Base-by-base conservation (phyloP, 2,329 filamentous ascomycete species). In the Beauveria caledonica region DNA sequence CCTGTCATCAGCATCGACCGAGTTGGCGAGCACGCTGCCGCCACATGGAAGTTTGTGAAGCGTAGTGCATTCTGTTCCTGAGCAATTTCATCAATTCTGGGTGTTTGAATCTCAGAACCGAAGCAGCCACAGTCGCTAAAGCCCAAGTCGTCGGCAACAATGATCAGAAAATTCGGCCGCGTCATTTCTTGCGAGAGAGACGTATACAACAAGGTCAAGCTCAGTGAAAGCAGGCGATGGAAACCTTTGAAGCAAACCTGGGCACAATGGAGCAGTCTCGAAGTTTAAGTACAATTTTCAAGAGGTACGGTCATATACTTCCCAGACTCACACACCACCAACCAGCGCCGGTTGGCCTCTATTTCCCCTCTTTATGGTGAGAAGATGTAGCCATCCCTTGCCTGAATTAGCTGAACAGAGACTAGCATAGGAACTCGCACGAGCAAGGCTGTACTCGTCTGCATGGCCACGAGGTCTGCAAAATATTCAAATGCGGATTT, bases 31-130 rank as follows among this genome's bases (percentile, higher is more conserved):
- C 84, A 87, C 55, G 85, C 84, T 2, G 84, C 81, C 0, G 85
- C 84, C 1, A 84, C 81, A 66, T 87, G 85, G 69, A 86, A 87
- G 65, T 86, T 81, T 0, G 83, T 86, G 66, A 86, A 84, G 5
- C 83, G 79, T 21, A 87, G 70, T 33, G 83, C 79, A 59, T 69
- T 69, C 10, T 63, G 65, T 50, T 70, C 68, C 15, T 75, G 71
- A 3, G 80, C 77, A 1, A 72, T 64, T 19, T 56, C 61, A 42
- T 71, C 66, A 17, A 73, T 67, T 10, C 70, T 65, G 6, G 71
- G 70, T 0, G 71, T 73, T 17, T 64, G 54, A 52, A 73, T 73
- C 58, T 73, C 71, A n/a, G 65, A 66, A 57, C 71, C 70, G 45
- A 68, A 73, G 56, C 67, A 68, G 9, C 65, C 64, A 19, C 67